These are phyloP conservation scores for Tylopilus subfusipes DNA, from an alignment of 768 basidiomycete species.

Conservation along the genomic window DNA sequence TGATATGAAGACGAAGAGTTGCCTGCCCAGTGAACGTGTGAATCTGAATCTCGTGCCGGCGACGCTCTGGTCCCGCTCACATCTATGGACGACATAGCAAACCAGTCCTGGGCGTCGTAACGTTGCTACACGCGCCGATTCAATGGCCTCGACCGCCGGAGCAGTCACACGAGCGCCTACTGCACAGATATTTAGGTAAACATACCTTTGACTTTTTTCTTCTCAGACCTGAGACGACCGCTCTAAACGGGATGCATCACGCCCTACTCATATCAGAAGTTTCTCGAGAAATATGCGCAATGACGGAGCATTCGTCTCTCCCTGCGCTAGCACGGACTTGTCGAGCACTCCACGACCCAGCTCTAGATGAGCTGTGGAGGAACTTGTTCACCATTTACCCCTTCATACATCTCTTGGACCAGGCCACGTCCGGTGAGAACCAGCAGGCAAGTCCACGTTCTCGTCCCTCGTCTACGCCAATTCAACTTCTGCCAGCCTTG, in stretches of 20 bases:
- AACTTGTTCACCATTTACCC: constrained; percentile 21
- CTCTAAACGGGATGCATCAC: constrained; percentile 17
- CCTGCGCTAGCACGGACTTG: constrained; percentile 25
- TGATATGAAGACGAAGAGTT: not conserved
- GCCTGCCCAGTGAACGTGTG: not conserved
- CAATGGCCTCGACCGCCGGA: no score
- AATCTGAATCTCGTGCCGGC: not conserved
- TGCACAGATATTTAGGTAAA: no score
- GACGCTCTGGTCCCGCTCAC: no score
- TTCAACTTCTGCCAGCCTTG: not conserved
- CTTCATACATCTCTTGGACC: constrained; percentile 16
- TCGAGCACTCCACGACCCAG: constrained; percentile 18
- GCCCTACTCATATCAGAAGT: constrained; percentile 25
- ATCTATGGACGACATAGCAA: not conserved
- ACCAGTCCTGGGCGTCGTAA: not conserved
- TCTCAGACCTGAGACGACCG: not conserved
- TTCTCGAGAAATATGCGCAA: constrained; percentile 15
- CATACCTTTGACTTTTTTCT: not conserved
- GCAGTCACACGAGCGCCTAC: no score
- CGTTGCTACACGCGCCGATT: no score
- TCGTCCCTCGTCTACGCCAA: no score
- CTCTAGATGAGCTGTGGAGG: constrained; percentile 26
- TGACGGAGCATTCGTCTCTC: constrained; percentile 13
- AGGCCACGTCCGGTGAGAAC: not conserved
- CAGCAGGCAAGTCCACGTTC: constrained; percentile 8